Evolutionary conservation across 1,139 yeast species (phyloP).

Genomic region (Candida dubliniensis): DNA sequence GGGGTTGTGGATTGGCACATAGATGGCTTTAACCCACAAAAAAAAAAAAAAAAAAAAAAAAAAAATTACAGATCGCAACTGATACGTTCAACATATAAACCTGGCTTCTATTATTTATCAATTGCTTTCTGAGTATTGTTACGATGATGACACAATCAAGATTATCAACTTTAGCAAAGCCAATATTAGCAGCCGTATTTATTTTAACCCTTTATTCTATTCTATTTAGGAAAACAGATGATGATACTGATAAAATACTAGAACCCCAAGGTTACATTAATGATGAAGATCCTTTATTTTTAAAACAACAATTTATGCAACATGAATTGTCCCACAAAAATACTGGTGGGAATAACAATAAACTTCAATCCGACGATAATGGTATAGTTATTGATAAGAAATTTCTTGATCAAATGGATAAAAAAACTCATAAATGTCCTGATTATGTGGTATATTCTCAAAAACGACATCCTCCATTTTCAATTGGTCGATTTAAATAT

Average conservation of each 20-base stretch:
- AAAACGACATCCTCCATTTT: conserved; percentile 47
- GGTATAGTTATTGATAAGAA: conserved; percentile 5
- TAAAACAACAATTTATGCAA: background rate
- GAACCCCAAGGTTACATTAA: background rate
- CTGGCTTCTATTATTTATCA: background rate
- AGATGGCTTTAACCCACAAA: too few species aligned
- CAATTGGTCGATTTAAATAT: conserved; percentile 47
- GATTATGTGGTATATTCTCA: conserved; percentile 45
- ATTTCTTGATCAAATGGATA: conserved; percentile 20
- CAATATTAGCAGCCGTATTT: conserved; percentile 4
- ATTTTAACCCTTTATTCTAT: background rate
- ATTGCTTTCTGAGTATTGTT: background rate
- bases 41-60: too few species aligned
- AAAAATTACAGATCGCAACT: too few species aligned
- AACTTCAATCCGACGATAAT: background rate
- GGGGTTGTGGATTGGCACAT: too few species aligned
- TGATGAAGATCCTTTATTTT: background rate
- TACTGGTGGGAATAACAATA: background rate
- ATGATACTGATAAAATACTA: background rate
- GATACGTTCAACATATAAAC: too few species aligned
- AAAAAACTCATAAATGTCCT: conserved; percentile 30
- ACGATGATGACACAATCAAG: conserved; percentile 9
- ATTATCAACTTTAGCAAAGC: conserved; percentile 2
- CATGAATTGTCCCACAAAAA: background rate
- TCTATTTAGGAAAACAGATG: background rate